These are phyloP conservation scores for Polygonum aviculare DNA, from an alignment of 148 eudicot genomes.

Conservation along the genomic window DNA sequence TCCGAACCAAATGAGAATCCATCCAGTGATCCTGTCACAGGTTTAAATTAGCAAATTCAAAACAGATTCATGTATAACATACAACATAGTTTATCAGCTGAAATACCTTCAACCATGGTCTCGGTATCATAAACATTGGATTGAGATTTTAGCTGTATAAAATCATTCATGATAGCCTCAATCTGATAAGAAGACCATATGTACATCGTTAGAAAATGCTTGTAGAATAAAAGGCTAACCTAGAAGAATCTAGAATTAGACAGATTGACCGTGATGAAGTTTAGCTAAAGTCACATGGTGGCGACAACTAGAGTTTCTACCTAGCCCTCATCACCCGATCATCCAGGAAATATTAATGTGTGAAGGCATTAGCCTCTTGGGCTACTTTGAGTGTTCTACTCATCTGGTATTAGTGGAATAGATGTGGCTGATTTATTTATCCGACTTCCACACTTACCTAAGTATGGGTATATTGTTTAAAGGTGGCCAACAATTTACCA, in stretches of 20 bases:
- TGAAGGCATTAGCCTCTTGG: background rate
- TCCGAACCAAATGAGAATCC: constrained; percentile 93
- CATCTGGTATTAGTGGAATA: background rate
- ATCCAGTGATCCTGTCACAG: constrained; percentile 62
- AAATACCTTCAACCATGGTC: constrained; percentile 88
- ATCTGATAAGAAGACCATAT: constrained; percentile 36
- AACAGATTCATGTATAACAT: background rate
- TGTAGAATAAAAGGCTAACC: background rate
- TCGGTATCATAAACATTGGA: constrained; percentile 91
- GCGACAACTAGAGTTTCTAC: background rate
- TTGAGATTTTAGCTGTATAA: constrained; percentile 80
- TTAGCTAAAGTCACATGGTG: background rate
- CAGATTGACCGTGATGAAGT: background rate
- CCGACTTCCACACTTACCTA: background rate
- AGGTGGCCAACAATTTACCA: background rate
- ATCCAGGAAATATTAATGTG: background rate
- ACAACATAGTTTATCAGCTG: background rate
- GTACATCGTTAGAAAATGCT: background rate
- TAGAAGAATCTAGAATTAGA: background rate
- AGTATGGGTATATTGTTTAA: background rate
- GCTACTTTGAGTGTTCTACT: background rate
- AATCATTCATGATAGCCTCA: constrained; percentile 96
- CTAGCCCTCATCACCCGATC: background rate
- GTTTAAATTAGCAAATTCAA: background rate
- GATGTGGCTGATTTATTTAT: background rate